Conservation (phyloP, 129 eudicot genomes). For the Escallonia rubra region DNA sequence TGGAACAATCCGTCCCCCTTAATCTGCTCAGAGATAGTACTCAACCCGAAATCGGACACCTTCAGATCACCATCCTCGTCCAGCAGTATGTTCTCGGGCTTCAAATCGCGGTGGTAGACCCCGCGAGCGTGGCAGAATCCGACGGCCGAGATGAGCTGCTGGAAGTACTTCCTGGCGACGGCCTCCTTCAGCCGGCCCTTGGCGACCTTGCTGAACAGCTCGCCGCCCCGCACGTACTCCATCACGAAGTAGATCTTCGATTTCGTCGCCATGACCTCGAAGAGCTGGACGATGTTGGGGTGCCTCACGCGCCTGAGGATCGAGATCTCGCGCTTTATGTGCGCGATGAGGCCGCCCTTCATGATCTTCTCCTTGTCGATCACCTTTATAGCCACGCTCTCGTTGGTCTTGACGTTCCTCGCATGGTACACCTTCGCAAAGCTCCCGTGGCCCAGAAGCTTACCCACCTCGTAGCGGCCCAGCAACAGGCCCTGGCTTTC, state of each 20-base stretch:
- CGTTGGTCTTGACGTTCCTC: slow-evolving; percentile 48
- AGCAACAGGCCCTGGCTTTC: slow-evolving; percentile 46
- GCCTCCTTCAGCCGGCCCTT: slow-evolving; percentile 71
- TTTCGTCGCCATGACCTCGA: slow-evolving; percentile 89
- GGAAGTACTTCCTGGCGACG: slow-evolving; percentile 56
- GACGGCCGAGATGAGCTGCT: slow-evolving; percentile 69
- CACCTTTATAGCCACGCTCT: slow-evolving; percentile 64
- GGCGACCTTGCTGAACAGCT: slow-evolving; percentile 64
- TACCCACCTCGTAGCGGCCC: slow-evolving; percentile 65
- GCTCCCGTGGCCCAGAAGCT: slow-evolving; percentile 67
- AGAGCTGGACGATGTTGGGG: slow-evolving; percentile 65
- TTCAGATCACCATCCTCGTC: slow-evolving; percentile 72
- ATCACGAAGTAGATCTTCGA: slow-evolving; percentile 59
- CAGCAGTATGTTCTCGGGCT: slow-evolving; percentile 59
- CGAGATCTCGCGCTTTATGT: slow-evolving; percentile 77
- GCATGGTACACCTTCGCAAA: slow-evolving; percentile 65
- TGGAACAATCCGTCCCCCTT: slow-evolving; percentile 65
- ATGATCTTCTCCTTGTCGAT: slow-evolving; percentile 73
- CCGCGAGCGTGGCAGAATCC: slow-evolving; percentile 82
- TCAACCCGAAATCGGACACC: slow-evolving; percentile 69
- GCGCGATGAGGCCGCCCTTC: slow-evolving; percentile 51
- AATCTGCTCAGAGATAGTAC: slow-evolving; percentile 68
- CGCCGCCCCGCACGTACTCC: slow-evolving; percentile 80
- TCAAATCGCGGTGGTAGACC: slow-evolving; percentile 63
- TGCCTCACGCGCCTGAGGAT: slow-evolving; percentile 63